Evolutionary conservation across 495 filamentous ascomycete species (phyloP), one percentile per base, ranked within the genome.

Genomic region (Bacidia rubella): DNA sequence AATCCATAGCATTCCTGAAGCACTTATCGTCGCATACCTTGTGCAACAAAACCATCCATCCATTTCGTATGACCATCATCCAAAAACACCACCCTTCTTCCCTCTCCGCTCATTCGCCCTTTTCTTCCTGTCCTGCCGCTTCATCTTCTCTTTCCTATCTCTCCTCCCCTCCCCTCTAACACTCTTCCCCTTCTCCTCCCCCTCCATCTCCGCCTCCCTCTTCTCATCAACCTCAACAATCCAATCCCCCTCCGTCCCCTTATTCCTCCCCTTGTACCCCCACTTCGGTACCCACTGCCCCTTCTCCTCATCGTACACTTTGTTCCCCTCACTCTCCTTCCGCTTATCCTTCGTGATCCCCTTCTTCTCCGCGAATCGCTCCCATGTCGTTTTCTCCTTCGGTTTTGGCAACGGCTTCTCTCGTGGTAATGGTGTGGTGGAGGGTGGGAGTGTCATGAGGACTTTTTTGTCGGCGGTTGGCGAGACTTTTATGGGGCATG

Each of bases 211-310:
- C 59, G 80, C 77, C 10, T 70, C 70, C 20, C 60, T 60, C 26
- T 68, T 64, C 69, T 82, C 78, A 62, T 88, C 81, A 25, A 96
- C 81, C 76, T 97, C 93, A 24, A 97, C 87, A 61, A 95, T 72
- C 83, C 90, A 92, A 58, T 88, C 77, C 41, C 57, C 54, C 59
- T 87, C 83, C 0, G 74, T 79, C 12, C 77, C 78, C 75, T 90
- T 87, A 65, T 90, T 92, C 65, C 83, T 85, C 45, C 89, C 93
- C 71, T 89, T 87, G 70, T 93, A 95, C 1, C 92, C 92, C 87
- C 89, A 98, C 67, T 82, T 83, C 43, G 86, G 83, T 52, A 90
- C 85, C 83, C 86, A 96, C 63, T 93, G 85, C 45, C 85, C 84
- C 23, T 74, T 87, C 49, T 68, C 79, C 69, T 95, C 87, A 66